Percentiles rank a stretch among this genome's conserved stretches.
These are phyloP conservation scores for Annulohypoxylon stygium DNA, from an alignment of 495 filamentous ascomycete genomes.

Conservation along the genomic window DNA sequence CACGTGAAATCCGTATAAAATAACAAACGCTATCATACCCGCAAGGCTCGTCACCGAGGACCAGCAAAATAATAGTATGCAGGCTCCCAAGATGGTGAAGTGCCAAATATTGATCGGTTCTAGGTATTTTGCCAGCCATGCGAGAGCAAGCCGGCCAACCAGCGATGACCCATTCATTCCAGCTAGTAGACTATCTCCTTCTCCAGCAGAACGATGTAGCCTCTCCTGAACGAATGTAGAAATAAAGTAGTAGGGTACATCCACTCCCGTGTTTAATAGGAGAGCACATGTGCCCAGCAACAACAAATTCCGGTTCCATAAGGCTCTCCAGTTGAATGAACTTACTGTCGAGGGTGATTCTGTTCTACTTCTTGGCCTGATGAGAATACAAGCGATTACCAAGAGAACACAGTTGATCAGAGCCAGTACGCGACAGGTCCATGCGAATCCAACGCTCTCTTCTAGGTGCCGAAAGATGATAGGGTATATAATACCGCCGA, in stretches of 20 bases:
- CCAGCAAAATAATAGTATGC: conserved; percentile 55
- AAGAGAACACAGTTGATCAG: conserved; percentile 66
- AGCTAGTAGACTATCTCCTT: conserved; percentile 64
- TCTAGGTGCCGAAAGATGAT: conserved; percentile 69
- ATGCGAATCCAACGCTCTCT: conserved; percentile 70
- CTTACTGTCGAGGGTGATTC: conserved; percentile 29
- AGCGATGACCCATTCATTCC: conserved; percentile 75
- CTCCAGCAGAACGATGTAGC: conserved; percentile 59
- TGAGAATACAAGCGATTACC: conserved; percentile 58
- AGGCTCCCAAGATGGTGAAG: conserved; percentile 70
- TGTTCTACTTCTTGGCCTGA: conserved; percentile 54
- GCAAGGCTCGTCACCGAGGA: conserved; percentile 47
- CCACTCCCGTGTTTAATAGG: conserved; percentile 72
- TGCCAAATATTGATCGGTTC: conserved; percentile 67
- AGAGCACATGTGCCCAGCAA: conserved; percentile 68
- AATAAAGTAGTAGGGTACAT: conserved; percentile 74
- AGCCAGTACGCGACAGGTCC: conserved; percentile 72
- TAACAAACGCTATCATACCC: conserved; percentile 56
- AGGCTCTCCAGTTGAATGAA: conserved; percentile 57
- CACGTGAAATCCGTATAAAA: conserved; percentile 58
- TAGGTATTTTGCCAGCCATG: conserved; percentile 66
- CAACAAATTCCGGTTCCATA: conserved; percentile 56
- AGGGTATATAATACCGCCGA: conserved; percentile 77
- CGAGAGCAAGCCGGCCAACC: conserved; percentile 73
- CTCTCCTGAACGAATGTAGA: conserved; percentile 61